phyloP scores from a whole-genome alignment of 2,329 filamentous ascomycete genomes.

The Claviceps sp. region DNA sequence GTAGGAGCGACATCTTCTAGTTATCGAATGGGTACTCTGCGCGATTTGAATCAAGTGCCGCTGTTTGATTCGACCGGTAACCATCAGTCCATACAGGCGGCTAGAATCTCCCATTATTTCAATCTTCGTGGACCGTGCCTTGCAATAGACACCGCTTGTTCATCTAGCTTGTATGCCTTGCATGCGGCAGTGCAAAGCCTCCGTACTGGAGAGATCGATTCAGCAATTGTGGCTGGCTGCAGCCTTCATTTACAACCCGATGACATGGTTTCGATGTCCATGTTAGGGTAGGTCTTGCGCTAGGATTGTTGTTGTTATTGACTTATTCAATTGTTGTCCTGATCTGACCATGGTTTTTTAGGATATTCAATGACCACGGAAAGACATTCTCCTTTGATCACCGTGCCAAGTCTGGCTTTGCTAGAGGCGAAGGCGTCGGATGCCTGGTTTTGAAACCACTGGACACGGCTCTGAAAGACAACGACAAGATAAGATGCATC shows the following conservation, averaged over 20 bases:
- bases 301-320: too few species aligned
- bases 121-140: conserved; percentile 40
- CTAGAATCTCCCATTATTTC: conserved; percentile 41
- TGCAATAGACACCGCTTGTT: conserved; percentile 39
- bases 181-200: conserved; percentile 37
- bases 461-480: conserved; percentile 38
- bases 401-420: conserved; percentile 34
- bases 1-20: conserved; percentile 19
- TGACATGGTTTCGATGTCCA: conserved; percentile 18
- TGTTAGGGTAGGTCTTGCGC: conserved; percentile 12
- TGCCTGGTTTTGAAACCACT: conserved; percentile 45
- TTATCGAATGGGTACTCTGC: conserved; percentile 29
- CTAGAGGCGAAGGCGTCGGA: conserved; percentile 44
- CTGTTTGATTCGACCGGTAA: conserved; percentile 38
- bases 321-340: neutral
- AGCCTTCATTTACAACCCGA: conserved; percentile 35
- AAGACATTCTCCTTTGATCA: conserved; percentile 30
- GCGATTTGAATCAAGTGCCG: conserved; percentile 32
- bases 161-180: conserved; percentile 34
- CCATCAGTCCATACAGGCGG: conserved; percentile 39
- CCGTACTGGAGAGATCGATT: conserved; percentile 29
- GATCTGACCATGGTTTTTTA: neutral
- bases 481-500: conserved; percentile 38
- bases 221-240: conserved; percentile 33
- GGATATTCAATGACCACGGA: conserved; percentile 34